Conservation (phyloP, 331 rosid species). For the Quercus phellos region DNA sequence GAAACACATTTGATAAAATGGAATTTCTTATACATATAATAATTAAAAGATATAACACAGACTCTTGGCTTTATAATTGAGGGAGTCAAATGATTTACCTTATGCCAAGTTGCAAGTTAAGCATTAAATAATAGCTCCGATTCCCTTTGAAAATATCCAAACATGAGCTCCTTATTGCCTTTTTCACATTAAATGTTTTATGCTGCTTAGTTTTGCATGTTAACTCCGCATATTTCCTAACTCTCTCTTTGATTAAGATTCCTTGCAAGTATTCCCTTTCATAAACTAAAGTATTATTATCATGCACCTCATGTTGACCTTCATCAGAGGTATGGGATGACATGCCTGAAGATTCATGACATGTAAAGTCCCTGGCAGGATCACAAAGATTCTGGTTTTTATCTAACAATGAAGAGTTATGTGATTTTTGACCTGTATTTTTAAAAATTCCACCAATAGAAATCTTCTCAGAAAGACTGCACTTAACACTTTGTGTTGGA, state of each 20-base stretch:
- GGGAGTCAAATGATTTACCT: conserved; percentile 43
- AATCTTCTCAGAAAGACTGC: conserved; percentile 50
- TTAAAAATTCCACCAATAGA: conserved; percentile 32
- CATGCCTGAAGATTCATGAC: conserved; percentile 27
- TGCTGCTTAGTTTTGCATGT: conserved; percentile 34
- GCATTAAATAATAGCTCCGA: conserved; percentile 59
- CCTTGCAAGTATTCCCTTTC: conserved; percentile 89
- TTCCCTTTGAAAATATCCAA: conserved; percentile 36
- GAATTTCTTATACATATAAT: neutral
- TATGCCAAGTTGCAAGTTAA: conserved; percentile 90
- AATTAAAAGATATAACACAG: neutral
- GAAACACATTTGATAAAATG: neutral
- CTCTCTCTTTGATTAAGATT: conserved; percentile 64
- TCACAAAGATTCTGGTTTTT: conserved; percentile 22
- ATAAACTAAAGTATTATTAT: conserved; percentile 32
- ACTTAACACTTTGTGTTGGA: conserved; percentile 40
- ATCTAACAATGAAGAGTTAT: conserved; percentile 33
- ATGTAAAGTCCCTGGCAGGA: conserved; percentile 27
- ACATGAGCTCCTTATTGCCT: conserved; percentile 47
- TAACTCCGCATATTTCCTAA: conserved; percentile 31
- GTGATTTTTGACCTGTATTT: conserved; percentile 41
- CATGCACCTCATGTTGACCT: conserved; percentile 33
- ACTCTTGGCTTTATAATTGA: neutral
- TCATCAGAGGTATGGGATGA: conserved; percentile 31
- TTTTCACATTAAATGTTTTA: conserved; percentile 34